These are phyloP conservation scores for Debaryomyces hansenii DNA, from an alignment of 805 yeast species.

Conservation along the genomic window DNA sequence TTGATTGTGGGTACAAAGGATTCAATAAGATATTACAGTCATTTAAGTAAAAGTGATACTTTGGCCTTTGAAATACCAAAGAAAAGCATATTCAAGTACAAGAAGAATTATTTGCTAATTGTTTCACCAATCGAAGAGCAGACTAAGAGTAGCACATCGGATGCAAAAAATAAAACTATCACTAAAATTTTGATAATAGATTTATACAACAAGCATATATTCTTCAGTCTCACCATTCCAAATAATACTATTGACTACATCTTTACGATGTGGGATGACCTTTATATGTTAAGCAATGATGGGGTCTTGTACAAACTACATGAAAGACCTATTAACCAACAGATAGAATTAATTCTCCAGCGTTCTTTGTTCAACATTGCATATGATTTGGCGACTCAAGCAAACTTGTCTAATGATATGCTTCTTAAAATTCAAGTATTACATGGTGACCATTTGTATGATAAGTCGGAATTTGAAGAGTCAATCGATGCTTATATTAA, in stretches of 20 bases:
- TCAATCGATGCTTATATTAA: conserved; percentile 76
- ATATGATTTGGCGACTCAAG: conserved; percentile 56
- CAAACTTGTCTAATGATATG: conserved; percentile 27
- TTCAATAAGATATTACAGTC: conserved; percentile 63
- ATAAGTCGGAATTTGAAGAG: conserved; percentile 61
- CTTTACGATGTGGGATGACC: conserved; percentile 54
- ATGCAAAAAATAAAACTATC: conserved; percentile 28
- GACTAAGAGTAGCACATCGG: neutral
- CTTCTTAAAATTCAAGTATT: conserved; percentile 32
- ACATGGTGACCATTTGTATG: conserved; percentile 74
- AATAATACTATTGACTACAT: conserved; percentile 57
- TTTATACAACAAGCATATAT: conserved; percentile 63
- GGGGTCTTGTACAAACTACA: conserved; percentile 69
- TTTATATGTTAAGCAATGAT: conserved; percentile 67
- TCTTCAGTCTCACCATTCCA: conserved; percentile 69
- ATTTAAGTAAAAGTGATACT: conserved; percentile 52
- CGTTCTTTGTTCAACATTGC: conserved; percentile 75
- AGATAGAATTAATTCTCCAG: conserved; percentile 65
- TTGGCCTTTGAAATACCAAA: conserved; percentile 60
- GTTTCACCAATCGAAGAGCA: conserved; percentile 45
- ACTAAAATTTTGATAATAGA: conserved; percentile 70
- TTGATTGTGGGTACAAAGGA: conserved; percentile 66
- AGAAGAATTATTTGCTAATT: conserved; percentile 56
- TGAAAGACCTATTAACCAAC: conserved; percentile 66
- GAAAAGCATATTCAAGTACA: conserved; percentile 47